phyloP scores from a whole-genome alignment of 495 filamentous ascomycete species.

The Usnea hakonensis region DNA sequence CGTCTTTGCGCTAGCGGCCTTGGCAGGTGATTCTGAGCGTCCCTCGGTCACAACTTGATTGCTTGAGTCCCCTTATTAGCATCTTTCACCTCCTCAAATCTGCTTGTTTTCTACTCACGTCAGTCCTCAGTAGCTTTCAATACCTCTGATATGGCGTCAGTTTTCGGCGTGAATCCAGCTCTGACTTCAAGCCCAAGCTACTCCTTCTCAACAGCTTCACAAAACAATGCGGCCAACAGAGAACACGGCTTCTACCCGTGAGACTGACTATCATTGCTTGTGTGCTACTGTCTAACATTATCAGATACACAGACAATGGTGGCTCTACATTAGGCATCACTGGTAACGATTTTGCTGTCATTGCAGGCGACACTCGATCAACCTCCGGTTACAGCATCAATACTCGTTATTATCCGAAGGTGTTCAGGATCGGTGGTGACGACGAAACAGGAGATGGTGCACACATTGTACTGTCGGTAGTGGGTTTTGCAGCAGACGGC shows the following conservation, averaged over 20 bases:
- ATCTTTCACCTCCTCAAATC: background rate
- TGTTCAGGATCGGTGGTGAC: slow-evolving; percentile 91
- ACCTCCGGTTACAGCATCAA: slow-evolving; percentile 98
- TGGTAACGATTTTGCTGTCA: slow-evolving; percentile 85
- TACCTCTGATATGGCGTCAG: slow-evolving; percentile 38
- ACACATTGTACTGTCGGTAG: slow-evolving; percentile 81
- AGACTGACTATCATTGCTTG: slow-evolving; percentile 22
- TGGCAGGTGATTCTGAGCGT: slow-evolving; percentile 6
- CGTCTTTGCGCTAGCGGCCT: slow-evolving; percentile 7
- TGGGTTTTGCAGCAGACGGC: slow-evolving; percentile 92
- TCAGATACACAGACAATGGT: slow-evolving; percentile 93
- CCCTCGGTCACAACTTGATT: background rate
- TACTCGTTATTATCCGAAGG: slow-evolving; percentile 84
- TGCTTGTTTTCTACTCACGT: background rate
- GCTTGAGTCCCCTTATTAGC: background rate
- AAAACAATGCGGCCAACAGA: slow-evolving; percentile 36
- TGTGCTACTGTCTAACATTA: slow-evolving; percentile 2
- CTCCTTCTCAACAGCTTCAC: slow-evolving; percentile 49
- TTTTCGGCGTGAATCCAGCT: slow-evolving; percentile 34
- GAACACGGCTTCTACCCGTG: slow-evolving; percentile 95
- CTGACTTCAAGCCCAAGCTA: slow-evolving; percentile 45
- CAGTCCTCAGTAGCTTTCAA: background rate
- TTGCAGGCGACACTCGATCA: slow-evolving; percentile 92
- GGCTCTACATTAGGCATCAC: slow-evolving; percentile 93
- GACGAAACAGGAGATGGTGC: slow-evolving; percentile 75